Conservation (phyloP, 805 yeast genomes). For the Starmerella lactis-condensi region DNA sequence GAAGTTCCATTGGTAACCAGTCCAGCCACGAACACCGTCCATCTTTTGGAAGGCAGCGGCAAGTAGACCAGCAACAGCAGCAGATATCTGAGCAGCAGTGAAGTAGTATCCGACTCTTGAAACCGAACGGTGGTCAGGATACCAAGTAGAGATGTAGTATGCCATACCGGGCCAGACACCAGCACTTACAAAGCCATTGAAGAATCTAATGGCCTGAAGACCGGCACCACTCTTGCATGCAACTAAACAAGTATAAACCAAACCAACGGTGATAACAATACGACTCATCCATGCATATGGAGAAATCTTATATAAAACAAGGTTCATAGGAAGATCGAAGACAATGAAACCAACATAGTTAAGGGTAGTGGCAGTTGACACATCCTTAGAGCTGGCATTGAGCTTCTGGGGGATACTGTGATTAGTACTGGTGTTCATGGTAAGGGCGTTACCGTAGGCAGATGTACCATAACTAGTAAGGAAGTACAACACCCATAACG, state of each 20-base stretch:
- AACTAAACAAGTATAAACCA: constrained; percentile 57
- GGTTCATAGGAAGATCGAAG: constrained; percentile 77
- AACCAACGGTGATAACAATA: constrained; percentile 57
- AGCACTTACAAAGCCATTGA: constrained; percentile 62
- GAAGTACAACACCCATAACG: constrained; percentile 63
- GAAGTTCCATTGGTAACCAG: constrained; percentile 81
- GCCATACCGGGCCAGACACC: constrained; percentile 87
- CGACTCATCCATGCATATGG: constrained; percentile 77
- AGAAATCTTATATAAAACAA: constrained; percentile 61
- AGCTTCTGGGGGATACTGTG: constrained; percentile 44
- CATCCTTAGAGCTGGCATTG: constrained; percentile 35
- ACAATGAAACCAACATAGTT: constrained; percentile 68
- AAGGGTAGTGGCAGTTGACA: constrained; percentile 59
- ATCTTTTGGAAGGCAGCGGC: constrained; percentile 76
- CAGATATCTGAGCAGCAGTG: constrained; percentile 82
- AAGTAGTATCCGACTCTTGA: constrained; percentile 71
- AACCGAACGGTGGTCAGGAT: constrained; percentile 60
- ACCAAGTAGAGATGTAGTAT: constrained; percentile 68
- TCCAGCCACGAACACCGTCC: constrained; percentile 48
- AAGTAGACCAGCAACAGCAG: constrained; percentile 74
- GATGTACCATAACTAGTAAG: constrained; percentile 60
- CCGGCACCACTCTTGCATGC: constrained; percentile 41
- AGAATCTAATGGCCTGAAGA: constrained; percentile 49
- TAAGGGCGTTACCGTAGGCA: constrained; percentile 60
- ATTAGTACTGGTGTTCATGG: constrained; percentile 48